Conservation (phyloP, 2,329 filamentous ascomycete genomes). For the Paecilomyces niveus region DNA sequence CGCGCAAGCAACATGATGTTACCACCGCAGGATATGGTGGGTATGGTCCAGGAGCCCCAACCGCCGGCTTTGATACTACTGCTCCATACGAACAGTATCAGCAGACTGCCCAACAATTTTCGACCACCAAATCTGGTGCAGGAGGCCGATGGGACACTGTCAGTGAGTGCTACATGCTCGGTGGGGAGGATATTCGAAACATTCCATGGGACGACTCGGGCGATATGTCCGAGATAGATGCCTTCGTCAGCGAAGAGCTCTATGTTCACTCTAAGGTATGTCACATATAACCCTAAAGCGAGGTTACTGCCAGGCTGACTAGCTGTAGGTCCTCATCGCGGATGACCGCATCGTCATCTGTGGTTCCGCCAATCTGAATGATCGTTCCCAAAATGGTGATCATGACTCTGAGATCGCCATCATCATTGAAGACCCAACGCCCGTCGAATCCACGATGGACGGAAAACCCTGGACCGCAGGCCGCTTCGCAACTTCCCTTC, state of each 20-base stretch:
- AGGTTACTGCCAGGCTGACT: slow-evolving; percentile 9
- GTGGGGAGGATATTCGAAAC: slow-evolving; percentile 61
- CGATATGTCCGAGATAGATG: slow-evolving; percentile 50
- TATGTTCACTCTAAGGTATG: slow-evolving; percentile 52
- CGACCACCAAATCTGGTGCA: slow-evolving; percentile 31
- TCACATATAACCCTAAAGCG: neutral
- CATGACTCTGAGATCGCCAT: slow-evolving; percentile 90
- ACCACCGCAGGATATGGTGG: slow-evolving; percentile 41
- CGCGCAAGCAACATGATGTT: slow-evolving; percentile 36
- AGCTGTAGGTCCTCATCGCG: slow-evolving; percentile 57
- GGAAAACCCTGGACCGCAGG: slow-evolving; percentile 70
- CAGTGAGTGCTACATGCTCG: slow-evolving; percentile 74
- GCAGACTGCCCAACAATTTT: slow-evolving; percentile 49
- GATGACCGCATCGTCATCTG: slow-evolving; percentile 82
- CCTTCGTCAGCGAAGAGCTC: slow-evolving; percentile 56
- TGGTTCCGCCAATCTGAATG: slow-evolving; percentile 85
- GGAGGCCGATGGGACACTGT: slow-evolving; percentile 65
- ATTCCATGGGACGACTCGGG: slow-evolving; percentile 52
- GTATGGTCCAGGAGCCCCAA: slow-evolving; percentile 27
- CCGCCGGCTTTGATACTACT: slow-evolving; percentile 31
- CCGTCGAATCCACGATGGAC: slow-evolving; percentile 66
- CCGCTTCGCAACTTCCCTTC: slow-evolving; percentile 73
- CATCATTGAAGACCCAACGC: slow-evolving; percentile 76
- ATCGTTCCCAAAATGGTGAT: slow-evolving; percentile 76
- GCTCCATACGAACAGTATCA: slow-evolving; percentile 63